Conservation (phyloP, 2,329 filamentous ascomycete genomes). For the Orbilia blumenaviensis region DNA sequence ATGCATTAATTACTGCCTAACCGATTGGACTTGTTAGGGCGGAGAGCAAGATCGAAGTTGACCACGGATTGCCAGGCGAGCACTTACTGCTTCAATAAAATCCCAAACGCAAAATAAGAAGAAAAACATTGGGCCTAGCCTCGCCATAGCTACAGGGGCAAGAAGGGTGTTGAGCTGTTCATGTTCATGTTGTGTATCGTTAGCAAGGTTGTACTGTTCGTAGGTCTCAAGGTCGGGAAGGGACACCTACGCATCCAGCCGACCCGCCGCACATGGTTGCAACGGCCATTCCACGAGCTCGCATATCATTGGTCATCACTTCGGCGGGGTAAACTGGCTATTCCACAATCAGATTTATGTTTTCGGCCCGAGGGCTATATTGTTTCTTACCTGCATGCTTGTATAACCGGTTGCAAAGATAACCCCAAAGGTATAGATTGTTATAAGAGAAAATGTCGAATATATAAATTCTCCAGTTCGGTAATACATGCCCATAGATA, state of each 20-base stretch:
- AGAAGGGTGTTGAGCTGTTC: conserved; percentile 57
- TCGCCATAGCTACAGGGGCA: conserved; percentile 56
- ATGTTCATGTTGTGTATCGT: conserved; percentile 32
- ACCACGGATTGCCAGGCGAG: neutral
- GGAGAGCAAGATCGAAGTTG: neutral
- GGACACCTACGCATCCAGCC: conserved; percentile 60
- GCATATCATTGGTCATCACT: conserved; percentile 61
- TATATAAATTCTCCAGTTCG: conserved; percentile 58
- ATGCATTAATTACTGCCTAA: conserved; percentile 44
- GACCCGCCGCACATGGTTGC: conserved; percentile 61
- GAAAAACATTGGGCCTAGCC: conserved; percentile 64
- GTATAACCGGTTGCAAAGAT: conserved; percentile 59
- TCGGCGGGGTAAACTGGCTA: conserved; percentile 60
- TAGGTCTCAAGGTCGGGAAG: neutral
- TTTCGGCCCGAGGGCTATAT: neutral
- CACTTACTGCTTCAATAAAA: conserved; percentile 62
- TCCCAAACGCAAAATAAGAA: conserved; percentile 65
- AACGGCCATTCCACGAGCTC: conserved; percentile 61
- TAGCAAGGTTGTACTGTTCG: conserved; percentile 1
- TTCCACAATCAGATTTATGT: neutral
- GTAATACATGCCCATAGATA: conserved; percentile 60
- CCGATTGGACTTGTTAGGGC: neutral
- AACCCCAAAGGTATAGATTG: conserved; percentile 62
- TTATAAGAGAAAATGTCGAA: conserved; percentile 62
- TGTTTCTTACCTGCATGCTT: conserved; percentile 59